Evolutionary conservation across 345 rosid genomes (phyloP).

Genomic region (Camelina laxa): DNA sequence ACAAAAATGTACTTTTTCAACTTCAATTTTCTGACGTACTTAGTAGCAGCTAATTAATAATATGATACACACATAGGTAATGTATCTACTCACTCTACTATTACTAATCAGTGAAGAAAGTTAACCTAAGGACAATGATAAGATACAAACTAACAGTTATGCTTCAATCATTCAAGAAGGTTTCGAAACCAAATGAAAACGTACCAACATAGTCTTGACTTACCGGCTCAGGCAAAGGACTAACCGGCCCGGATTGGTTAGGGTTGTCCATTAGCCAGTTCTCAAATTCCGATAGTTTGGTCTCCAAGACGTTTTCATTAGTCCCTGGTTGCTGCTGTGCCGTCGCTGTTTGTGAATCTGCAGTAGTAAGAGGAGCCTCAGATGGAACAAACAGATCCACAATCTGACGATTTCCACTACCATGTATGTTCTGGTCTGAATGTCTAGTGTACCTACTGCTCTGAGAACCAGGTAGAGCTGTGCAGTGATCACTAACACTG

Average conservation of each 20-base stretch:
- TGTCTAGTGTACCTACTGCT: conserved; percentile 17
- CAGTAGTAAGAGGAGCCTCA: conserved; percentile 11
- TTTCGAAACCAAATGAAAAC: conserved; percentile 43
- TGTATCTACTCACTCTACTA: conserved; percentile 16
- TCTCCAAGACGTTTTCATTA: conserved; percentile 37
- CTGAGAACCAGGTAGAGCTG: conserved; percentile 18
- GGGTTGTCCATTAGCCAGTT: conserved; percentile 45
- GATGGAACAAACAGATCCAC: conserved; percentile 12
- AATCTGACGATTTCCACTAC: conserved; percentile 17
- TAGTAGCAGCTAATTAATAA: conserved; percentile 19
- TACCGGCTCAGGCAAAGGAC: conserved; percentile 29
- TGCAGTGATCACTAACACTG: conserved; percentile 3
- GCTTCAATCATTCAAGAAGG: conserved; percentile 37
- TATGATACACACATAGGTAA: conserved; percentile 7
- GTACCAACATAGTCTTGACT: conserved; percentile 17
- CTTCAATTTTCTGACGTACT: neutral
- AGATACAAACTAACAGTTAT: conserved; percentile 7
- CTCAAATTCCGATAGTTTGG: conserved; percentile 38
- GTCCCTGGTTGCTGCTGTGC: conserved; percentile 28
- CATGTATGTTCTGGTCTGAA: conserved; percentile 18
- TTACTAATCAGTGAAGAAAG: conserved; percentile 13
- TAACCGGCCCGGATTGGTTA: conserved; percentile 12
- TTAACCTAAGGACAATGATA: neutral
- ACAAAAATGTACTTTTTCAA: neutral
- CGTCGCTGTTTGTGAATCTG: conserved; percentile 1